Base-by-base conservation (phyloP, 768 basidiomycete species). In the Terana coerulea region DNA sequence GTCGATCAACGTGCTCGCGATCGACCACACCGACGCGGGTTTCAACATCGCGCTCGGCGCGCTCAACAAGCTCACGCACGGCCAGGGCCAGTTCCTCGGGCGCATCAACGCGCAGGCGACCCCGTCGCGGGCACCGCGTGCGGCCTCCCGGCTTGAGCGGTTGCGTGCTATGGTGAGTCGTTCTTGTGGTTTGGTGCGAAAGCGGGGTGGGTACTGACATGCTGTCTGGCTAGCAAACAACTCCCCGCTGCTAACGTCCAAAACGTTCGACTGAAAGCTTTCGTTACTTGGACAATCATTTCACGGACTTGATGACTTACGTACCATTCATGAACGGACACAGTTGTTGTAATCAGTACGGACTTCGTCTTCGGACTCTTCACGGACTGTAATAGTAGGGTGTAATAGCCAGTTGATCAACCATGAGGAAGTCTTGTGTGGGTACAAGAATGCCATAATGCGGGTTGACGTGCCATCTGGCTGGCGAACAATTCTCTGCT, bases 1-100 rank as follows among this genome's bases (percentile, higher is more conserved):
- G 50, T 74, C 61, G 47, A 69, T 83, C 63, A 74, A 71, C 34
- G 61, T 84, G 10, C 63, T 77, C 1, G 83, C 76, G 1, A 67
- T 87, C 21, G 81, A 86, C 57, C 67, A 73, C 40, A 70, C 78
- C 3, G 55, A 56, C 14, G 56, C 61, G 0, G 70, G 68, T 4
- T 79, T 75, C 60, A 73, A 68, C 57, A 61, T 72, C 46, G 66
- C 69, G 2, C 28, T 63, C 51, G 53, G 41, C 17, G 69, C 67
- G 10, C 56, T 69, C 58, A 59, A 67, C 53, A 52, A 46, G 28
- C 55, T 71, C 39, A 69, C 67, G 22, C 47, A 59, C 19, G 59
- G 57, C 12, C 39, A 67, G 22, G 61, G 60, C 24, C 51, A 24
- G 12, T 10, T 52, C 39, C 36, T 68, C 12, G 68, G 66, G 1